Evolutionary conservation across 305 asterid genomes (phyloP).

Genomic region (Rubia balearica): DNA sequence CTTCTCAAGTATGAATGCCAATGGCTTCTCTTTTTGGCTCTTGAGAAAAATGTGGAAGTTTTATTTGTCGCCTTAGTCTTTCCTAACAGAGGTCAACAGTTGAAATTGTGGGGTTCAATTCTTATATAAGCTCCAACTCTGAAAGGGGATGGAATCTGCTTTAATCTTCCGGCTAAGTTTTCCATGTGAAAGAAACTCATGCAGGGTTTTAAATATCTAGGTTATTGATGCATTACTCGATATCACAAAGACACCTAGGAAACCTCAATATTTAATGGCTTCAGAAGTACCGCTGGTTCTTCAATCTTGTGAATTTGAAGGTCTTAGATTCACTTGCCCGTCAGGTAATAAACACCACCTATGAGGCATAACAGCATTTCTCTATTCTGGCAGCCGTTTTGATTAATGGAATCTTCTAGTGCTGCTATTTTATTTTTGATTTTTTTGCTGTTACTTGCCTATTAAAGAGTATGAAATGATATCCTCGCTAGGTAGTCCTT

Average conservation of each 20-base stretch:
- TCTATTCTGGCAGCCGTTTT: neutral
- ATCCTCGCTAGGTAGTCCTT: neutral
- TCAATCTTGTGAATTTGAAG: slow-evolving; percentile 87
- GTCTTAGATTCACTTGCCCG: slow-evolving; percentile 65
- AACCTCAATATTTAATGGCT: slow-evolving; percentile 91
- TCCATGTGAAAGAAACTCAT: slow-evolving; percentile 4
- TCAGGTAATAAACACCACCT: slow-evolving; percentile 42
- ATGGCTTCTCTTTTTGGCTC: neutral
- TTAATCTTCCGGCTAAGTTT: slow-evolving; percentile 1
- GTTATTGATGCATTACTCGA: slow-evolving; percentile 69
- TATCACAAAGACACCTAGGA: slow-evolving; percentile 60
- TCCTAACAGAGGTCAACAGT: neutral
- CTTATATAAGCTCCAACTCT: neutral
- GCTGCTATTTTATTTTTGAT: neutral
- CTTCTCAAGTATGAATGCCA: neutral
- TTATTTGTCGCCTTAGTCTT: neutral
- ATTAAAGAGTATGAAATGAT: neutral
- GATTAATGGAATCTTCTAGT: slow-evolving; percentile 9
- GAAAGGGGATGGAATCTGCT: neutral
- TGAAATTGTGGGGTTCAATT: neutral
- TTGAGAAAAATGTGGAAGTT: neutral
- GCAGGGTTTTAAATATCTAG: slow-evolving; percentile 30
- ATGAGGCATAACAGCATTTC: neutral
- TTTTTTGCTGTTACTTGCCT: neutral
- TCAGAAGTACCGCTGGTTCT: slow-evolving; percentile 87